These are phyloP conservation scores for Neotropicomus parvogracilis DNA, from an alignment of 1,284 basidiomycete genomes.

Conservation along the genomic window DNA sequence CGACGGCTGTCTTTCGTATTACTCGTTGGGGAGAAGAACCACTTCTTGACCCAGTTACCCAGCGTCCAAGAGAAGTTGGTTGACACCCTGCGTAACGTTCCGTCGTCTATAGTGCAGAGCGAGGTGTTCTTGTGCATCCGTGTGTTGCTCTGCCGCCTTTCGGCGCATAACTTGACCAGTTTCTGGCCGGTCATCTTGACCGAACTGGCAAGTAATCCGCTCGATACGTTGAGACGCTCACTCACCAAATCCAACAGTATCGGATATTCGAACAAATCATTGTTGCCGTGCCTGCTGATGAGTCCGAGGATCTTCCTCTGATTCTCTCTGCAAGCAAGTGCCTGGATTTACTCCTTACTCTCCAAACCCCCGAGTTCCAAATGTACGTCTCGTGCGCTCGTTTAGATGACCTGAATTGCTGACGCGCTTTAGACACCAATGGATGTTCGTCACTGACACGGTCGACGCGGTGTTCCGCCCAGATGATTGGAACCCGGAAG, in stretches of 20 bases:
- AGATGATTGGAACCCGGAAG: slow-evolving; percentile 78
- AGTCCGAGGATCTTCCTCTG: slow-evolving; percentile 78
- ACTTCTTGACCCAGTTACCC: slow-evolving; percentile 87
- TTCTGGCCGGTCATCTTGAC: slow-evolving; percentile 97
- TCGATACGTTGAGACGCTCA: not conserved
- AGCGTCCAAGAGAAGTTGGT: slow-evolving; percentile 96
- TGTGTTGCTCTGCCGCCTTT: slow-evolving; percentile 88
- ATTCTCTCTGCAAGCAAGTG: slow-evolving; percentile 91
- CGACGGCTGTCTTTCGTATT: slow-evolving; percentile 85
- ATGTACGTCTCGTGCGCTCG: slow-evolving; percentile 54
- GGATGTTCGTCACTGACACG: slow-evolving; percentile 98
- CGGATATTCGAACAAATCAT: slow-evolving; percentile 73
- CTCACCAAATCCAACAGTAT: slow-evolving; percentile 45
- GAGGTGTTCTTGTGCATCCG: slow-evolving; percentile 95
- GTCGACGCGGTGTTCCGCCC: slow-evolving; percentile 91
- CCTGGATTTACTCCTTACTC: slow-evolving; percentile 83
- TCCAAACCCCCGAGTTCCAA: slow-evolving; percentile 98
- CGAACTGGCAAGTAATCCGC: slow-evolving; percentile 64
- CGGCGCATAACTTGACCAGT: slow-evolving; percentile 86
- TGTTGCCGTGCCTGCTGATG: slow-evolving; percentile 62
- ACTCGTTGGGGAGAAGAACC: slow-evolving; percentile 84
- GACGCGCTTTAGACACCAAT: slow-evolving; percentile 75
- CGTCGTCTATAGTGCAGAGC: slow-evolving; percentile 84
- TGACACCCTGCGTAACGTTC: slow-evolving; percentile 80
- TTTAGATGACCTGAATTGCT: slow-evolving; percentile 3